Evolutionary conservation across 495 filamentous ascomycete genomes (phyloP).

Genomic region (Xylaria curta): DNA sequence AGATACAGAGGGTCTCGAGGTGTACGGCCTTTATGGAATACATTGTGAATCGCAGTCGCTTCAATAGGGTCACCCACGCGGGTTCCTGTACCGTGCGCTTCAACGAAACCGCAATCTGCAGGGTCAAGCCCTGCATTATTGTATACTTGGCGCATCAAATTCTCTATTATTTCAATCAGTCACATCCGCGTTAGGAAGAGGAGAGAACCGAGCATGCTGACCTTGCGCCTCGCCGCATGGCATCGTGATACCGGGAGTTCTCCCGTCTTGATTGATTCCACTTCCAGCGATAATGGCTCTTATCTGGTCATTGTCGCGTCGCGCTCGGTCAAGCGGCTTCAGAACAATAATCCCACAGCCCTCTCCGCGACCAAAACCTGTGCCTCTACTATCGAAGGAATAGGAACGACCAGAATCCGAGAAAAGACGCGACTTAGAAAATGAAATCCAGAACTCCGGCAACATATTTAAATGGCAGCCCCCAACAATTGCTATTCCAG

Average conservation of each 20-base stretch:
- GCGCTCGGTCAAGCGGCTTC: constrained; percentile 67
- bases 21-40: constrained; percentile 46
- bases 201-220: constrained; percentile 15
- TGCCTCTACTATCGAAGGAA: constrained; percentile 66
- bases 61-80: constrained; percentile 67
- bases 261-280: constrained; percentile 67
- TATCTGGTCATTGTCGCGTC: constrained; percentile 62
- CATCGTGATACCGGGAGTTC: constrained; percentile 64
- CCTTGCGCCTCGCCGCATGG: constrained; percentile 65
- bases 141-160: constrained; percentile 54
- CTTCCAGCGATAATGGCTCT: constrained; percentile 66
- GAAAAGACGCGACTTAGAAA: constrained; percentile 60
- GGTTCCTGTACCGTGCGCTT: constrained; percentile 66
- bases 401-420: constrained; percentile 68
- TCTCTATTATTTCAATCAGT: constrained; percentile 43
- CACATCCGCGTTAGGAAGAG: background rate
- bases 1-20: constrained; percentile 54
- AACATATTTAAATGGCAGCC: constrained; percentile 64
- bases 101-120: constrained; percentile 52
- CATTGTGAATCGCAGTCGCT: constrained; percentile 58
- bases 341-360: constrained; percentile 63
- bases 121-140: constrained; percentile 48
- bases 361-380: constrained; percentile 73
- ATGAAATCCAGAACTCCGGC: constrained; percentile 62
- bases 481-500: constrained; percentile 59